These are phyloP conservation scores for Myxozyma nipponensis DNA, from an alignment of 805 yeast genomes.

Conservation along the genomic window DNA sequence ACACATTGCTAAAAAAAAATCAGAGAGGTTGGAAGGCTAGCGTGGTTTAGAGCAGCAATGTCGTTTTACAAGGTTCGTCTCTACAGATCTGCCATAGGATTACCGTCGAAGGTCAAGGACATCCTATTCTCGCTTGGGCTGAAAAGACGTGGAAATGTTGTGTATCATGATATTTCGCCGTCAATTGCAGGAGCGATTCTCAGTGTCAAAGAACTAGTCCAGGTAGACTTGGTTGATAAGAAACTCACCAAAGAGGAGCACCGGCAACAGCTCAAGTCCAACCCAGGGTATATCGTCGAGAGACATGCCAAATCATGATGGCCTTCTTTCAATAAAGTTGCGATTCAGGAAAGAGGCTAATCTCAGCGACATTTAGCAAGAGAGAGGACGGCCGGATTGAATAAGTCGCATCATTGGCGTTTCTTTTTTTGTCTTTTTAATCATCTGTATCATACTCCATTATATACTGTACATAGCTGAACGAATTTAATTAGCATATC, in stretches of 20 bases:
- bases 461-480: too few species aligned
- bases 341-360: too few species aligned
- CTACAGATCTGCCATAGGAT: conserved; percentile 76
- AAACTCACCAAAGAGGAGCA: conserved; percentile 50
- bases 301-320: conserved; percentile 19
- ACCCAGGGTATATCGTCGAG: conserved; percentile 60
- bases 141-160: conserved; percentile 64
- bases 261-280: conserved; percentile 53
- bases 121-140: conserved; percentile 73
- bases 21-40: too few species aligned
- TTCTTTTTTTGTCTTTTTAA: too few species aligned
- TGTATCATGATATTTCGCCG: conserved; percentile 69
- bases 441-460: too few species aligned
- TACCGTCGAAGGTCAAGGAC: conserved; percentile 63
- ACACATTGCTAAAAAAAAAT: too few species aligned
- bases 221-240: conserved; percentile 66
- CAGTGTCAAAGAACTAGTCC: conserved; percentile 78
- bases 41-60: too few species aligned
- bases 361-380: too few species aligned
- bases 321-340: too few species aligned
- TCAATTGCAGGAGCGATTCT: conserved; percentile 81
- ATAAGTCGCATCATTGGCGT: too few species aligned
- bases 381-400: too few species aligned
- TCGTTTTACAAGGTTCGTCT: conserved; percentile 65
- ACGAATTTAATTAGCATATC: too few species aligned